phyloP scores from a whole-genome alignment of 805 yeast genomes.

The Suhomyces sp. region DNA sequence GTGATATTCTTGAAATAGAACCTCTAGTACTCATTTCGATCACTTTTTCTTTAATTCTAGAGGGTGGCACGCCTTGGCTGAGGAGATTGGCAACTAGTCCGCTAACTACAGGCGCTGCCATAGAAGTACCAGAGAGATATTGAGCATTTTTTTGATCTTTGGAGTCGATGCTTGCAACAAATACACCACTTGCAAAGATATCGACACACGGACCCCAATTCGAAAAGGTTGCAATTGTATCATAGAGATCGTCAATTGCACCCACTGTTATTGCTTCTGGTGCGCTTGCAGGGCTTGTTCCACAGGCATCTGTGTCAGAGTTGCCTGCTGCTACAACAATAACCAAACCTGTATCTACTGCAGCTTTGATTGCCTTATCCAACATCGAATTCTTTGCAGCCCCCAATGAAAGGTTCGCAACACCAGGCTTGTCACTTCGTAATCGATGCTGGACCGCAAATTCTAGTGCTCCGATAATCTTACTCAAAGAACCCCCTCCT shows the following conservation, averaged over 20 bases:
- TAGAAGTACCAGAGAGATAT: conserved; percentile 69
- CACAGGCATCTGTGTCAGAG: conserved; percentile 71
- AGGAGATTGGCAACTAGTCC: conserved; percentile 60
- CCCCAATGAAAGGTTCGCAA: conserved; percentile 81
- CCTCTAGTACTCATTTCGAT: conserved; percentile 46
- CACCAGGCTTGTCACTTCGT: conserved; percentile 39
- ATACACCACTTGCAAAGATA: conserved; percentile 78
- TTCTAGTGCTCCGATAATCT: conserved; percentile 64
- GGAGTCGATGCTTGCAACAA: conserved; percentile 55
- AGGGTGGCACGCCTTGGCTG: conserved; percentile 46
- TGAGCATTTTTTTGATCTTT: conserved; percentile 21
- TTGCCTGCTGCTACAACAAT: conserved; percentile 89
- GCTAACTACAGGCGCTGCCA: conserved; percentile 75
- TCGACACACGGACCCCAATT: conserved; percentile 94
- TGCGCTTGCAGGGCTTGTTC: conserved; percentile 84
- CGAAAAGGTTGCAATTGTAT: conserved; percentile 71
- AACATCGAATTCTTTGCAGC: conserved; percentile 64
- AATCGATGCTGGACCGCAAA: conserved; percentile 60
- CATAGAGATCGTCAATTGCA: conserved; percentile 75
- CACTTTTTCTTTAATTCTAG: conserved; percentile 40
- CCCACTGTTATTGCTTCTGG: conserved; percentile 75
- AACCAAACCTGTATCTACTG: conserved; percentile 66
- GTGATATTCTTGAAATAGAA: conserved; percentile 44
- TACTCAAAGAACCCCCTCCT: conserved; percentile 71
- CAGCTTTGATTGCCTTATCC: conserved; percentile 75